phyloP scores from a whole-genome alignment of 768 basidiomycete species.

The Tylopilus subfusipes region DNA sequence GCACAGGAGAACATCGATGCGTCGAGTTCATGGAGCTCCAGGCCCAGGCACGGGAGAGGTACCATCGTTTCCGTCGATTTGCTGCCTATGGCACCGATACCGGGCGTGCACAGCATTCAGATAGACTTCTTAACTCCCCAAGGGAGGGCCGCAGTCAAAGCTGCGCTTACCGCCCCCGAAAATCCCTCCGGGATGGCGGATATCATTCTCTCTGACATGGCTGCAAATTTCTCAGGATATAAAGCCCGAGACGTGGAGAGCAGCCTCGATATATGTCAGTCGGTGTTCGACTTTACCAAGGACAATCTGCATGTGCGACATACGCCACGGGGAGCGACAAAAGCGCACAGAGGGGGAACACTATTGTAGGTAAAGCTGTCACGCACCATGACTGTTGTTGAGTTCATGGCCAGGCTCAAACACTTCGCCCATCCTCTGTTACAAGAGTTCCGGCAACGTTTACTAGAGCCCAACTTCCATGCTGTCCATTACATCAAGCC shows the following conservation, averaged over 20 bases:
- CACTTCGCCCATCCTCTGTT: conserved; percentile 77
- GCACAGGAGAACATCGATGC: neutral
- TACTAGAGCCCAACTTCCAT: conserved; percentile 61
- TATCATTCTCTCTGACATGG: conserved; percentile 88
- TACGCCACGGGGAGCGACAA: conserved; percentile 39
- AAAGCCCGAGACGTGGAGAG: conserved; percentile 58
- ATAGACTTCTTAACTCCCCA: conserved; percentile 71
- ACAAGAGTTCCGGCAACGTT: conserved; percentile 57
- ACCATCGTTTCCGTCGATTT: conserved; percentile 78
- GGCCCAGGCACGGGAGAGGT: conserved; percentile 20
- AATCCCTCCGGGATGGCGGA: conserved; percentile 55
- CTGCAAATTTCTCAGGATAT: conserved; percentile 77
- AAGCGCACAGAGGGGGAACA: conserved; percentile 37
- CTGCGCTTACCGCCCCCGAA: conserved; percentile 30
- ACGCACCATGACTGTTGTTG: neutral
- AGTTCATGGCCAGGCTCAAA: conserved; percentile 57
- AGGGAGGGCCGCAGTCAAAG: conserved; percentile 45
- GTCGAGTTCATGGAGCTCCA: conserved; percentile 26
- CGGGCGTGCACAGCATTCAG: conserved; percentile 67
- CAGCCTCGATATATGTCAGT: conserved; percentile 69
- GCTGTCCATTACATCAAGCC: conserved; percentile 76
- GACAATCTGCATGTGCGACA: conserved; percentile 47
- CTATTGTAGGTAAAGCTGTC: conserved; percentile 46
- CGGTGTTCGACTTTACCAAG: conserved; percentile 67
- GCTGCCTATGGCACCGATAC: conserved; percentile 66